Evolutionary conservation across 495 filamentous ascomycete species (phyloP).

Genomic region (Podospora australis): DNA sequence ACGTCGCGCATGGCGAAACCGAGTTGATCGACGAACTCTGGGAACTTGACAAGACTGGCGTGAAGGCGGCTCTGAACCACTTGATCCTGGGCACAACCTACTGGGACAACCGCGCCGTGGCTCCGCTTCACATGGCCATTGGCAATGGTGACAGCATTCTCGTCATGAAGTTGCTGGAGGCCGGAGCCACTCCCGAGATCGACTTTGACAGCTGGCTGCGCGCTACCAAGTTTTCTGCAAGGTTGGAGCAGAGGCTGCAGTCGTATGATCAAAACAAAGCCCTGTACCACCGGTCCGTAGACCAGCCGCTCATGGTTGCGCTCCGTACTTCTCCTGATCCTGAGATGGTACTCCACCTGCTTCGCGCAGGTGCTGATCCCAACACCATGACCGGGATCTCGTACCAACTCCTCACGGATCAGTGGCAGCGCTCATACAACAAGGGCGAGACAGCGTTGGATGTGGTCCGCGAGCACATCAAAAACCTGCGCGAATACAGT

Average conservation of each 20-base stretch:
- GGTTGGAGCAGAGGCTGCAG: neutral
- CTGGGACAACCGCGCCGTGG: conserved; percentile 26
- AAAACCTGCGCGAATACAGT: conserved; percentile 36
- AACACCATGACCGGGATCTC: conserved; percentile 40
- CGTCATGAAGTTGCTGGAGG: conserved; percentile 35
- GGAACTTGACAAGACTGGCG: conserved; percentile 53
- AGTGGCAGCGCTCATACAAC: conserved; percentile 8
- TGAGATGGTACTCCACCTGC: conserved; percentile 46
- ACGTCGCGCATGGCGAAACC: conserved; percentile 39
- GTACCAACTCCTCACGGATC: conserved; percentile 23
- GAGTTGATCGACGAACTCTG: conserved; percentile 54
- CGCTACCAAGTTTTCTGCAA: neutral
- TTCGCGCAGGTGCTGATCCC: conserved; percentile 53
- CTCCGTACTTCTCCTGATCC: conserved; percentile 44
- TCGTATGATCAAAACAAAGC: neutral
- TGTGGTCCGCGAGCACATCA: conserved; percentile 43
- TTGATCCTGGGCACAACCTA: conserved; percentile 29
- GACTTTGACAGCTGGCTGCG: conserved; percentile 38
- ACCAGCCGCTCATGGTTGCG: conserved; percentile 60
- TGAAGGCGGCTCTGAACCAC: conserved; percentile 59
- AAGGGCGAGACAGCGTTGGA: conserved; percentile 50
- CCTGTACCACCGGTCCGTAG: conserved; percentile 32
- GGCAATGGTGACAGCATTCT: conserved; percentile 24
- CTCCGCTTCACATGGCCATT: conserved; percentile 32
- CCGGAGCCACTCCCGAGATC: conserved; percentile 32